Evolutionary conservation across 164 flowering plant species (phyloP), one percentile per base, ranked within the genome.

Genomic region (Echeveria elegans): DNA sequence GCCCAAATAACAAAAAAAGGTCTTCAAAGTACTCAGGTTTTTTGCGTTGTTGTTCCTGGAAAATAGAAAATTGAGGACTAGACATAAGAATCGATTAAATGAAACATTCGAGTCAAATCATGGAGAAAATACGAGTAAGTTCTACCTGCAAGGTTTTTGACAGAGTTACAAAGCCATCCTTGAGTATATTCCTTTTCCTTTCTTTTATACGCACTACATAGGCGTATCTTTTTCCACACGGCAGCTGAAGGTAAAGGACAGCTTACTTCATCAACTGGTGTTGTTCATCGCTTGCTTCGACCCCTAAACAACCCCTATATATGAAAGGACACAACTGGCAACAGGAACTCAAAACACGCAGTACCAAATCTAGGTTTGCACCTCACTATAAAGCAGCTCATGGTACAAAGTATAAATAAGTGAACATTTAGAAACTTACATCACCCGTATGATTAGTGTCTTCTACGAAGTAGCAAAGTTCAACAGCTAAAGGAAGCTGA

Each of bases 151-250:
- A 12, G 85, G 87, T 36, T 41, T 73, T 80, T 89, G 97, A 67
- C 97, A 94, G 52, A 91, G 93, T 77, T 94, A 81, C 98, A 94
- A 66, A 94, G 96, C 93, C 96, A 88, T 31, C 79, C 91, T 75
- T 94, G 98, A 60, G 75, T 69, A 67, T 88, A 91, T 40, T 78
- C 77, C 74, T 77, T 88, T 69, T 80, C 88, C 74, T 82, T 87
- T 68, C 80, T 85, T 19, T 78, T 67, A 71, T 41, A 50, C 40
- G 85, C 83, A 75, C 78, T 66, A 36, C 69, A 66, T 4, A 94
- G 80, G 68, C 69, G 73, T 69, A 93, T 77, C 72, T 77, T 84
- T 75, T 77, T 89, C 97, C 94, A 86, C 16, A 70, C 53, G 38
- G 97, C 89, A 83, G 83, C 75, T 69, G 78, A 66, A 38, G 95